Conservation (phyloP, 2,329 filamentous ascomycete genomes). For the Tolypocladium ophioglossoides region DNA sequence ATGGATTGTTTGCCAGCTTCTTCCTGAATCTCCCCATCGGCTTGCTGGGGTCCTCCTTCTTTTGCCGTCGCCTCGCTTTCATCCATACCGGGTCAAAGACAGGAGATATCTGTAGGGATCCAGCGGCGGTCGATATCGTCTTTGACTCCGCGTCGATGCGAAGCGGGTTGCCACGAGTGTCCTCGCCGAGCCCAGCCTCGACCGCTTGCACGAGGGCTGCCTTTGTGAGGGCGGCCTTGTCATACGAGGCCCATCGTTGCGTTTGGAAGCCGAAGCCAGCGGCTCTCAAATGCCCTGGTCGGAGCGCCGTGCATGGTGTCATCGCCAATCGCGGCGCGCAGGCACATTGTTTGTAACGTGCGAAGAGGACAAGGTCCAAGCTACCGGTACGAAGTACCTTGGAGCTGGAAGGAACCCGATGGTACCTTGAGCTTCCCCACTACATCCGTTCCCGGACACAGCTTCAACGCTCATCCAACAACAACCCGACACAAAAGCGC, state of each 20-base stretch:
- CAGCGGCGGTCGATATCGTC: slow-evolving; percentile 33
- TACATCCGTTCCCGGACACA: neutral
- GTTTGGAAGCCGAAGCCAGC: slow-evolving; percentile 3
- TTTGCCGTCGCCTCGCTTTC: slow-evolving; percentile 30
- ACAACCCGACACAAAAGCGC: neutral
- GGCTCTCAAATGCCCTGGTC: slow-evolving; percentile 5
- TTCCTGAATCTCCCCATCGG: slow-evolving; percentile 39
- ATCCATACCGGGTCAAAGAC: slow-evolving; percentile 41
- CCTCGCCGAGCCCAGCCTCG: slow-evolving; percentile 19
- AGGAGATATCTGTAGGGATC: slow-evolving; percentile 42
- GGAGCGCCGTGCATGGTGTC: slow-evolving; percentile 14
- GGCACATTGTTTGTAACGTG: slow-evolving; percentile 6
- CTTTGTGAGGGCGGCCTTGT: slow-evolving; percentile 15
- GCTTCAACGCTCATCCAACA: neutral
- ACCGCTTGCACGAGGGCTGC: slow-evolving; percentile 20
- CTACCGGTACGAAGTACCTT: too few relatives aligned
- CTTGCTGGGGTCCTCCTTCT: slow-evolving; percentile 22
- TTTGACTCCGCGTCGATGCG: slow-evolving; percentile 28
- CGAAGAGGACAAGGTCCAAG: too few relatives aligned
- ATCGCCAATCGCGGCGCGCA: slow-evolving; percentile 11
- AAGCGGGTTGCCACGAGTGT: slow-evolving; percentile 16
- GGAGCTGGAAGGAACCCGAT: too few relatives aligned
- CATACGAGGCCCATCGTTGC: slow-evolving; percentile 22
- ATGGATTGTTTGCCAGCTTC: slow-evolving; percentile 51
- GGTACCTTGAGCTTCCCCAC: neutral